Percentiles rank a stretch among this genome's conserved stretches.
Conservation (phyloP, 2,329 filamentous ascomycete species). For the Trichoderma citrinoviride region DNA sequence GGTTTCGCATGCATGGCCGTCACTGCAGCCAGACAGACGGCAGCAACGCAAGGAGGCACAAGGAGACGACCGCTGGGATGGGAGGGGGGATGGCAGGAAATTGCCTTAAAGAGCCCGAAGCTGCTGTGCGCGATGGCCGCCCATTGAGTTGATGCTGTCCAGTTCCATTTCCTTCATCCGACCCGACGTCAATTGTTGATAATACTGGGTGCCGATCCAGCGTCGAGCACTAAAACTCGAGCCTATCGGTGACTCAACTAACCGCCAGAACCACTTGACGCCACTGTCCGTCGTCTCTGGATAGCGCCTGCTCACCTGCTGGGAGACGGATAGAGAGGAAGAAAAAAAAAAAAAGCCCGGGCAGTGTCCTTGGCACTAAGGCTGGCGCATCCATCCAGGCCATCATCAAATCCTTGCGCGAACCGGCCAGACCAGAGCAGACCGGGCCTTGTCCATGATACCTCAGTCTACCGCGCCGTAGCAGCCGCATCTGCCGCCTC, state of each 20-base stretch:
- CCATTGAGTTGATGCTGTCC: too few relatives aligned
- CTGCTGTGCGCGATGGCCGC: too few relatives aligned
- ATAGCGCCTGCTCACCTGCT: constrained; percentile 5
- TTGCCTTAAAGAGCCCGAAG: neutral
- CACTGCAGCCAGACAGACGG: neutral
- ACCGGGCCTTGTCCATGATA: neutral
- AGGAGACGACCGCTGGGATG: neutral
- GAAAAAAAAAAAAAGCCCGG: neutral
- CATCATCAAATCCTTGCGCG: constrained; percentile 13
- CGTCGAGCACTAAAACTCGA: too few relatives aligned
- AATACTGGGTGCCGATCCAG: too few relatives aligned
- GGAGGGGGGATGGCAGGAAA: neutral
- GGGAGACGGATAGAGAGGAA: too few relatives aligned
- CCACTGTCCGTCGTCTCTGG: constrained; percentile 9
- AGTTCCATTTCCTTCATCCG: too few relatives aligned
- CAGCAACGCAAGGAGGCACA: constrained; percentile 13
- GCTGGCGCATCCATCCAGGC: constrained; percentile 19
- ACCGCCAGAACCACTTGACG: neutral
- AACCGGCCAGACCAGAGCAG: neutral
- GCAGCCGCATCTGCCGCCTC: neutral
- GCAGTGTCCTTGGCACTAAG: constrained; percentile 3
- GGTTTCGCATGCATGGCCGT: constrained; percentile 15
- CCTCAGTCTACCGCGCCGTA: constrained; percentile 7
- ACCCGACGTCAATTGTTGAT: too few relatives aligned
- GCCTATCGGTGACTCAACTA: constrained; percentile 3